Evolutionary conservation across 2,329 filamentous ascomycete species (phyloP).

Genomic region (Aureobasidium sp.): DNA sequence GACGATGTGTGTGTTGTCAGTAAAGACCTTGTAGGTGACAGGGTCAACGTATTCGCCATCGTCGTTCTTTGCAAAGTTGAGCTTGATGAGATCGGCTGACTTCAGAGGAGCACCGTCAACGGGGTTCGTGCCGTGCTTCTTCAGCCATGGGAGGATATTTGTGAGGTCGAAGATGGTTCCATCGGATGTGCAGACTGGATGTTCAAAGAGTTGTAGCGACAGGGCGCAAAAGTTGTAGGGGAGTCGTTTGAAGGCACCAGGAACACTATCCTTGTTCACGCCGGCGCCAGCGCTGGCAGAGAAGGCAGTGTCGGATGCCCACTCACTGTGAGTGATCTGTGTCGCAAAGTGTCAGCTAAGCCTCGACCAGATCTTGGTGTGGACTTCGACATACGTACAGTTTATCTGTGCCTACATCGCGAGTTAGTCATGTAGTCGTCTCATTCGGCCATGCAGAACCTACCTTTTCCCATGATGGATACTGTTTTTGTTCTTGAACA

Average conservation of each 20-base stretch:
- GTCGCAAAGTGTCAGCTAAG: not conserved
- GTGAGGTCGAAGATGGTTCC: slow-evolving; percentile 97
- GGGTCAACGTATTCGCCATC: slow-evolving; percentile 94
- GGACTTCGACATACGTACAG: slow-evolving; percentile 39
- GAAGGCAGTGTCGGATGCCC: slow-evolving; percentile 91
- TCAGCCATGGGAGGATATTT: slow-evolving; percentile 93
- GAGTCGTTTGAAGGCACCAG: slow-evolving; percentile 82
- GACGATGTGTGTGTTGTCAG: slow-evolving; percentile 97
- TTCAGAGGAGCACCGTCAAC: slow-evolving; percentile 84
- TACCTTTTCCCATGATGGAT: slow-evolving; percentile 31
- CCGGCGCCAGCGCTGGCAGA: slow-evolving; percentile 81
- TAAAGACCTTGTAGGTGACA: slow-evolving; percentile 97
- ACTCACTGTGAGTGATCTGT: slow-evolving; percentile 96
- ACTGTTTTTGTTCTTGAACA: not conserved
- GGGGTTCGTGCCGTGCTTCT: slow-evolving; percentile 93
- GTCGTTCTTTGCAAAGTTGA: slow-evolving; percentile 93
- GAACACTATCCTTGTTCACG: slow-evolving; percentile 59
- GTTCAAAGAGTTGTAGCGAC: slow-evolving; percentile 93
- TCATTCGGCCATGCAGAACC: not conserved
- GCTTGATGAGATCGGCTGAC: slow-evolving; percentile 85
- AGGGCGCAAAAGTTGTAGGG: slow-evolving; percentile 99
- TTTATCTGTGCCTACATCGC: slow-evolving; percentile 37
- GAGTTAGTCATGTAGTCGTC: not conserved
- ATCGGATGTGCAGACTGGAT: slow-evolving; percentile 89
- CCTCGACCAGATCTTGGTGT: slow-evolving; percentile 6